A percentile compares a stretch with the other conserved stretches of the same genome.
Evolutionary conservation across 345 rosid species (phyloP).

Genomic region (Melastoma malabathricum): DNA sequence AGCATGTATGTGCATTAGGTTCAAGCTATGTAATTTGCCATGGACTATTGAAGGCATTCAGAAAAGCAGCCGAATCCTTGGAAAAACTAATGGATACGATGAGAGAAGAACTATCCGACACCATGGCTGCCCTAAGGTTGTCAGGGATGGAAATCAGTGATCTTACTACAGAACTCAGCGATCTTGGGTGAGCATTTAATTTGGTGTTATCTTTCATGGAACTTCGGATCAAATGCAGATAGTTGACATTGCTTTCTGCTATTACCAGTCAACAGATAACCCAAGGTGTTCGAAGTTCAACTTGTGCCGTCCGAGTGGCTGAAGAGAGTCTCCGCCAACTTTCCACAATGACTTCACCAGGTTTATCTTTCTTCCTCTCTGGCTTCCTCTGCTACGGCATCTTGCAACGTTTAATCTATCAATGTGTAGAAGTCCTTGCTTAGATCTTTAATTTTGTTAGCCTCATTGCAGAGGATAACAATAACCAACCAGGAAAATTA

Average conservation of each 20-base stretch:
- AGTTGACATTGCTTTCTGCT: too few relatives aligned
- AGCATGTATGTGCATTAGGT: too few relatives aligned
- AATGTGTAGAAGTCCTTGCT: constrained; percentile 22
- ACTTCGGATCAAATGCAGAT: background rate
- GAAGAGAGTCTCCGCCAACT: constrained; percentile 68
- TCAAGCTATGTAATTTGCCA: background rate
- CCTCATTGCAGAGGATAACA: constrained; percentile 48
- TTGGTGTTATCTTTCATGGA: background rate
- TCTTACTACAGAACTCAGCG: constrained; percentile 82
- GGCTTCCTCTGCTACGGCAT: constrained; percentile 6
- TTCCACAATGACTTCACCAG: constrained; percentile 40
- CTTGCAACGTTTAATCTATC: background rate
- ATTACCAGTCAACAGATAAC: constrained; percentile 58
- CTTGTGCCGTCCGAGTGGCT: constrained; percentile 66
- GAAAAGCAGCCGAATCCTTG: constrained; percentile 75
- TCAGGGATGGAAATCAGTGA: constrained; percentile 96
- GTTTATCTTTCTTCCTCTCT: background rate
- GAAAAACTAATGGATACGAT: constrained; percentile 77
- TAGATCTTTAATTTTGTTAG: constrained; percentile 55
- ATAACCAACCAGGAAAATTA: constrained; percentile 15
- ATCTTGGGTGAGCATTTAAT: constrained; percentile 48
- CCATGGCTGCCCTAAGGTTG: constrained; percentile 83
- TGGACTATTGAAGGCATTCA: constrained; percentile 40
- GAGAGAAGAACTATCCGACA: constrained; percentile 83
- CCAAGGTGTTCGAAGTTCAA: constrained; percentile 71